These are phyloP conservation scores for Eucalyptus tenuipes DNA, from an alignment of 345 rosid species.

Conservation along the genomic window DNA sequence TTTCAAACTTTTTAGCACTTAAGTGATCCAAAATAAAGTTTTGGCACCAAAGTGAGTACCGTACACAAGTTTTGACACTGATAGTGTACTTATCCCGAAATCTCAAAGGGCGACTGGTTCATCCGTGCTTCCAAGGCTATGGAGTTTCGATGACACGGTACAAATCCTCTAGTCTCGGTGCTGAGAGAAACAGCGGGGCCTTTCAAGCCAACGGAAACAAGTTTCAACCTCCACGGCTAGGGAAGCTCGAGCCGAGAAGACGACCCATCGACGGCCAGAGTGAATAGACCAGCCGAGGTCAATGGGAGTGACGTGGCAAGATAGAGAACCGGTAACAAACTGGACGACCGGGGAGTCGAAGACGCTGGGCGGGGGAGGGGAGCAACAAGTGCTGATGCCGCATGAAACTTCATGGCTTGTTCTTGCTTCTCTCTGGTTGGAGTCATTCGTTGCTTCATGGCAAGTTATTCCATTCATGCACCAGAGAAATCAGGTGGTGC, in stretches of 20 bases:
- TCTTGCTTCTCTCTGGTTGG: too few species aligned
- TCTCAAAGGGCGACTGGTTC: not conserved
- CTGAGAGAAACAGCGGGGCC: not conserved
- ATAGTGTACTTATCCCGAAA: too few species aligned
- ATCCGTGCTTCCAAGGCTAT: not conserved
- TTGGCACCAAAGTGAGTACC: too few species aligned
- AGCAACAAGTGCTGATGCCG: not conserved
- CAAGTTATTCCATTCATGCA: too few species aligned
- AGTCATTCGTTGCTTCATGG: too few species aligned
- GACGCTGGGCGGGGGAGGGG: rapidly evolving
- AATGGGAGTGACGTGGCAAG: not conserved
- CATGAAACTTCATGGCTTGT: too few species aligned
- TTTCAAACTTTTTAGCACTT: too few species aligned
- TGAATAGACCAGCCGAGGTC: not conserved
- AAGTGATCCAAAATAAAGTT: too few species aligned
- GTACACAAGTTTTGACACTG: too few species aligned
- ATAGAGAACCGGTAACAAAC: not conserved
- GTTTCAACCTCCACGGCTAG: not conserved
- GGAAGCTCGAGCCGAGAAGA: not conserved
- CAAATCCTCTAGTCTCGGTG: not conserved
- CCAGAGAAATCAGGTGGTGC: too few species aligned
- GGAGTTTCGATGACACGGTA: not conserved
- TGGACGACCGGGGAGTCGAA: not conserved
- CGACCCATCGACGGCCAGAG: not conserved
- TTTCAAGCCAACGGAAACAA: not conserved